Conservation (phyloP, 1,139 yeast genomes). For the Suhomyces bribrorum region DNA sequence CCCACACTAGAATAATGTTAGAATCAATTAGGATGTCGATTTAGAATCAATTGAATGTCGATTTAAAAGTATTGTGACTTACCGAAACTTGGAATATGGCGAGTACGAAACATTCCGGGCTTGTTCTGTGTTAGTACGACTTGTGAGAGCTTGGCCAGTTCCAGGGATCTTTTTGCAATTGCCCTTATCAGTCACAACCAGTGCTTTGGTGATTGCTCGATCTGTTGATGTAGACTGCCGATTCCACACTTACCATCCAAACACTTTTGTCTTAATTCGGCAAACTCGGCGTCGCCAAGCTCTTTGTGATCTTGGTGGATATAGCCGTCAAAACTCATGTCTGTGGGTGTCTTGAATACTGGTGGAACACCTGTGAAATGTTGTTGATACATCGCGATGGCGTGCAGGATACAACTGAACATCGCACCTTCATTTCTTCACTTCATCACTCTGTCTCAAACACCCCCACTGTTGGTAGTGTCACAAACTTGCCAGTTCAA, state of each 20-base stretch:
- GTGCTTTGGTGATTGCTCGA: no score
- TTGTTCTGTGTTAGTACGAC: constrained; percentile 12
- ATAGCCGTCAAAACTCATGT: constrained; percentile 3
- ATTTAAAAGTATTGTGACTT: no score
- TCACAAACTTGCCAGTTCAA: neutral
- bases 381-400: neutral
- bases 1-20: constrained; percentile 65
- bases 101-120: constrained; percentile 64
- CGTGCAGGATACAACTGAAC: neutral
- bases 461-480: no score
- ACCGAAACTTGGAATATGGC: constrained; percentile 81
- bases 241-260: constrained; percentile 29
- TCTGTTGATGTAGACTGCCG: no score
- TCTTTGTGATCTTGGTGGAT: constrained; percentile 19
- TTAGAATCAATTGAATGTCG: no score
- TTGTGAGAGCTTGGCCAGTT: no score
- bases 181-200: no score
- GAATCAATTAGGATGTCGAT: constrained; percentile 18
- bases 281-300: constrained; percentile 28
- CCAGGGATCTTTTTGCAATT: no score
- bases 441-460: no score
- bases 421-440: no score
- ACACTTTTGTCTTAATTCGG: constrained; percentile 26
- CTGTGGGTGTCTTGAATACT: neutral
- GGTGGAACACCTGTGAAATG: neutral